These are phyloP conservation scores for Colletotrichum tanaceti DNA, from an alignment of 2,329 filamentous ascomycete genomes.

Conservation along the genomic window DNA sequence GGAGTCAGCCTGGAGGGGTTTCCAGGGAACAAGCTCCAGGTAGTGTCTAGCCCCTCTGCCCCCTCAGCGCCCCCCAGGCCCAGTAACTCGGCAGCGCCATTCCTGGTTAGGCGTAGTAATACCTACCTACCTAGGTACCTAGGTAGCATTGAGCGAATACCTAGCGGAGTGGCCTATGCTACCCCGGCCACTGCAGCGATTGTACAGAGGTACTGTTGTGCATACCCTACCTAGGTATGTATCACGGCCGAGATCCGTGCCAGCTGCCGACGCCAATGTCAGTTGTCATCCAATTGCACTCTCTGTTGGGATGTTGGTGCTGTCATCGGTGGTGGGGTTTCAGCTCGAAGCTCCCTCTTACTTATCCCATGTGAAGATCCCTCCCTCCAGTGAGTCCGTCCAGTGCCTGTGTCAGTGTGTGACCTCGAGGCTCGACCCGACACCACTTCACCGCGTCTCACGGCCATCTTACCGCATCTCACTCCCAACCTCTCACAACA, in stretches of 20 bases:
- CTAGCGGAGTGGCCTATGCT: conserved; percentile 17
- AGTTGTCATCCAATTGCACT: background rate
- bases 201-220: no score
- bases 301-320: conserved; percentile 11
- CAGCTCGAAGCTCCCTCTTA: conserved; percentile 33
- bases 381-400: conserved; percentile 8
- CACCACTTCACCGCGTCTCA: conserved; percentile 23
- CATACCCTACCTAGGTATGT: background rate
- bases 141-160: background rate
- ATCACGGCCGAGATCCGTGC: conserved; percentile 12
- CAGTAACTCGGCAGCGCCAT: conserved; percentile 28
- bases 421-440: conserved; percentile 11
- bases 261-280: conserved; percentile 18
- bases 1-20: no score
- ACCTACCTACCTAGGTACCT: no score
- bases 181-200: conserved; percentile 11
- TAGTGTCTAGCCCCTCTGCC: conserved; percentile 4
- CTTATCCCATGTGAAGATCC: conserved; percentile 37
- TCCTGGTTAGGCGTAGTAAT: conserved; percentile 26
- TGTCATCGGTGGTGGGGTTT: conserved; percentile 37
- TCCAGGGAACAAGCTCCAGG: conserved; percentile 39
- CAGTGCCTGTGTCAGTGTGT: no score
- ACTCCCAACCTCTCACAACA: conserved; percentile 9
- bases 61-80: conserved; percentile 19
- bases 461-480: background rate